Evolutionary conservation across 1,284 basidiomycete genomes (phyloP).

Genomic region (Cutaneotrichosporon sp.): DNA sequence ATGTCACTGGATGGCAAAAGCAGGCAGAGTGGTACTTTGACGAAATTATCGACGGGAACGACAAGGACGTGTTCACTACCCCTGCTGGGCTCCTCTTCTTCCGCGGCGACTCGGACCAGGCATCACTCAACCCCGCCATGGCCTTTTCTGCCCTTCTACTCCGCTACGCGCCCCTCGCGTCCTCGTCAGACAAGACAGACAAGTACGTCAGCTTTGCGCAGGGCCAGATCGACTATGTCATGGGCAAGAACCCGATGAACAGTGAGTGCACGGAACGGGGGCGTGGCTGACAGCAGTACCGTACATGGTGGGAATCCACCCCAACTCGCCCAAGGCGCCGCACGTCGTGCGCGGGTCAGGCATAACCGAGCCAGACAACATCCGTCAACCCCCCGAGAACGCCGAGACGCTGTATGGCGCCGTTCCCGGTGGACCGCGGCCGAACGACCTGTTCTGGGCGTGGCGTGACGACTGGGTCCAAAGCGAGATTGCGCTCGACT

Average conservation of each 20-base stretch:
- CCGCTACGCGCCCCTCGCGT: conserved; percentile 69
- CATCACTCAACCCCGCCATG: conserved; percentile 76
- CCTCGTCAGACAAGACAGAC: conserved; percentile 56
- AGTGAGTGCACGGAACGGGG: conserved; percentile 47
- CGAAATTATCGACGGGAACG: conserved; percentile 56
- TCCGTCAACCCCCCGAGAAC: conserved; percentile 69
- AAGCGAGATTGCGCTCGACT: conserved; percentile 50
- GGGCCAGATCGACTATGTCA: conserved; percentile 67
- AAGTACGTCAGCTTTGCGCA: conserved; percentile 50
- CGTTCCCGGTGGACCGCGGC: conserved; percentile 78
- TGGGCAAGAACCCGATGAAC: conserved; percentile 83
- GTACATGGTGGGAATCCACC: conserved; percentile 67
- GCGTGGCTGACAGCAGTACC: conserved; percentile 26
- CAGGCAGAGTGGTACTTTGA: conserved; percentile 75
- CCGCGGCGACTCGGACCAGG: conserved; percentile 68
- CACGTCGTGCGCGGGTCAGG: conserved; percentile 82
- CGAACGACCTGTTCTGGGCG: conserved; percentile 70
- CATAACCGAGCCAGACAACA: conserved; percentile 57
- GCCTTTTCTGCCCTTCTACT: conserved; percentile 76
- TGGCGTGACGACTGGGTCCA: conserved; percentile 57
- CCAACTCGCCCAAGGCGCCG: conserved; percentile 82
- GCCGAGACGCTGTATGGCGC: conserved; percentile 78
- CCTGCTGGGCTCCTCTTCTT: conserved; percentile 74
- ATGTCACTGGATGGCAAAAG: conserved; percentile 62
- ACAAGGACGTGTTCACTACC: conserved; percentile 56